Evolutionary conservation across 805 yeast species (phyloP).

Genomic region (Schwanniomyces occidentalis): DNA sequence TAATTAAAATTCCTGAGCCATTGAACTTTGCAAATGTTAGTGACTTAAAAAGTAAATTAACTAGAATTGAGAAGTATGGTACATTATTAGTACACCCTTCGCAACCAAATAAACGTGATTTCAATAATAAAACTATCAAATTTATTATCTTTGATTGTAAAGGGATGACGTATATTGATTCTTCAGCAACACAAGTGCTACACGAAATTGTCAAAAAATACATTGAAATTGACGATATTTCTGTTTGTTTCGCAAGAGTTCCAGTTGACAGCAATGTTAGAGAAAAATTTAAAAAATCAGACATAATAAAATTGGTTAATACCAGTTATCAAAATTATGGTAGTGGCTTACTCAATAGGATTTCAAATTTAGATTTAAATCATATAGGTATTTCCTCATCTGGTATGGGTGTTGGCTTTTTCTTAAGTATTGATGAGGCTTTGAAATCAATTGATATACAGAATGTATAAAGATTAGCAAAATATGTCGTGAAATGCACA

Average conservation of each 20-base stretch:
- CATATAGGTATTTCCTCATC: slow-evolving; percentile 6
- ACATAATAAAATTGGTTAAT: slow-evolving; percentile 43
- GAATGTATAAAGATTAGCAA: no score
- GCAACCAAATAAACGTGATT: slow-evolving; percentile 49
- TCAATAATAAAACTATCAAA: slow-evolving; percentile 41
- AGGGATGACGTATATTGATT: slow-evolving; percentile 80
- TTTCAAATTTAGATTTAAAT: background rate
- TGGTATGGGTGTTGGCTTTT: slow-evolving; percentile 30
- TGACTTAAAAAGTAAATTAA: slow-evolving; percentile 66
- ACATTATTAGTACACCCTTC: slow-evolving; percentile 77
- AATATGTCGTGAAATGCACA: no score
- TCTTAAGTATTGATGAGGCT: slow-evolving; percentile 58
- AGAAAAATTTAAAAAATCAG: slow-evolving; percentile 52
- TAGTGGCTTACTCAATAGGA: no score
- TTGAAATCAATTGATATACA: slow-evolving; percentile 41
- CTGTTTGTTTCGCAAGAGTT: slow-evolving; percentile 62
- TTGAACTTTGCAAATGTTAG: slow-evolving; percentile 83
- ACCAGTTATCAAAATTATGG: no score
- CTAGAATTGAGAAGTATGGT: slow-evolving; percentile 75
- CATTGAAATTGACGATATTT: slow-evolving; percentile 47
- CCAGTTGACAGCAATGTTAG: slow-evolving; percentile 50
- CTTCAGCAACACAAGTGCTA: slow-evolving; percentile 76
- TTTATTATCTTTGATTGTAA: slow-evolving; percentile 72
- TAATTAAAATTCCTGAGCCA: slow-evolving; percentile 85
- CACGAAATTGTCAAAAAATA: slow-evolving; percentile 60